Evolutionary conservation across 768 basidiomycete species (phyloP).

Genomic region (Mycena galericulata): DNA sequence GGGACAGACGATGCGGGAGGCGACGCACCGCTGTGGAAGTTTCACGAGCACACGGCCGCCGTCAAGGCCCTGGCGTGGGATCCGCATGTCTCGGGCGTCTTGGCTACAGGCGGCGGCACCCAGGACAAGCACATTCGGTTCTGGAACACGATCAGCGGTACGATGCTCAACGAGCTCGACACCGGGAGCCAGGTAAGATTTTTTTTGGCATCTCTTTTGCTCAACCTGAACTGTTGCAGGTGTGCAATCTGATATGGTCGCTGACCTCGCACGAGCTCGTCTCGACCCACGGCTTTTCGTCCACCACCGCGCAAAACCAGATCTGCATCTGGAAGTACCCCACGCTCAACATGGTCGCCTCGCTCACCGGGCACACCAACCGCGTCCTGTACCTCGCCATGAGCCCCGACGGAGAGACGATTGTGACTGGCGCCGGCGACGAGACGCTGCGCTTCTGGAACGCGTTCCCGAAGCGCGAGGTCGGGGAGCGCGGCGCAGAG

Average conservation of each 20-base stretch:
- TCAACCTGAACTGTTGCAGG: constrained; percentile 60
- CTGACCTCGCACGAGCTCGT: constrained; percentile 96
- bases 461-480: constrained; percentile 88
- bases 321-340: constrained; percentile 97
- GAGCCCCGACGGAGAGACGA: constrained; percentile 97
- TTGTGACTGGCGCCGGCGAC: constrained; percentile 97
- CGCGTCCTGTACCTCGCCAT: constrained; percentile 97
- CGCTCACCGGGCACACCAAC: constrained; percentile 93
- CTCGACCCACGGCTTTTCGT: constrained; percentile 97
- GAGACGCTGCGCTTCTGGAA: too few relatives aligned
- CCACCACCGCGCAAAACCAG: constrained; percentile 94
- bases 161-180: too few relatives aligned
- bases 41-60: constrained; percentile 96
- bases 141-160: too few relatives aligned
- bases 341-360: constrained; percentile 97
- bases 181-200: constrained; percentile 92
- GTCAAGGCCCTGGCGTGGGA: constrained; percentile 99
- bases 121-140: too few relatives aligned
- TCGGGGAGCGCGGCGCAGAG: constrained; percentile 51
- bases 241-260: constrained; percentile 98
- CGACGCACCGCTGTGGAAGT: constrained; percentile 88
- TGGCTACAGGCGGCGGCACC: too few relatives aligned
- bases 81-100: constrained; percentile 89
- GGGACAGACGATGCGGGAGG: constrained; percentile 50
- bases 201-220: constrained; percentile 1